Evolutionary conservation across 306 rosid genomes (phyloP).

Genomic region (Erythrophleum fordii): DNA sequence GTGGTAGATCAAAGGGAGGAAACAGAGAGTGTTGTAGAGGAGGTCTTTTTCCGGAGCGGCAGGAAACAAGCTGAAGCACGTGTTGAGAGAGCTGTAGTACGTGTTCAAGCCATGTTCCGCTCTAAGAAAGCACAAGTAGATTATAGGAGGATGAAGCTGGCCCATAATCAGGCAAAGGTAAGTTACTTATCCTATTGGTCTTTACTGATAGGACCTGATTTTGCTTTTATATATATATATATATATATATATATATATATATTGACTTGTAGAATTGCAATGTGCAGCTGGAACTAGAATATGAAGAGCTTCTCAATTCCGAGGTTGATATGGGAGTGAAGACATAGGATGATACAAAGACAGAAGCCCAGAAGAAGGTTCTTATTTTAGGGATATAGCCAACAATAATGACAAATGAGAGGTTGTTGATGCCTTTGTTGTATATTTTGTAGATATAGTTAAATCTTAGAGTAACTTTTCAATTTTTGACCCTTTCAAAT

Average conservation of each 20-base stretch:
- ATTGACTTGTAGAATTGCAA: conserved; percentile 35
- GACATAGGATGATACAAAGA: conserved; percentile 28
- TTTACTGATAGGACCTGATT: conserved; percentile 22
- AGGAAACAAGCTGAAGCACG: conserved; percentile 90
- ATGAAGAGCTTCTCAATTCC: conserved; percentile 59
- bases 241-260: not conserved
- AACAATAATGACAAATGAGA: conserved; percentile 18
- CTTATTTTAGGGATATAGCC: conserved; percentile 8
- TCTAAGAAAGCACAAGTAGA: conserved; percentile 92
- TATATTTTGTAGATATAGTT: conserved; percentile 60
- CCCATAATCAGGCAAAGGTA: conserved; percentile 75
- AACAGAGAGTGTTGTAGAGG: conserved; percentile 57
- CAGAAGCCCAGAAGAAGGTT: conserved; percentile 17
- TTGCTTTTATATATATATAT: not conserved
- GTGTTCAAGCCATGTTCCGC: conserved; percentile 92
- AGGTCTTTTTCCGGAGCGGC: conserved; percentile 75
- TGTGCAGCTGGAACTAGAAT: conserved; percentile 83
- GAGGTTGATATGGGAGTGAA: conserved; percentile 56
- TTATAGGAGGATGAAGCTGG: conserved; percentile 84
- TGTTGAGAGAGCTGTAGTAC: conserved; percentile 70
- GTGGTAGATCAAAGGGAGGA: conserved; percentile 46
- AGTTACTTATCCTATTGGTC: conserved; percentile 12
- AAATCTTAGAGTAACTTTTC: conserved; percentile 40
- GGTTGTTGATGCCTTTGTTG: conserved; percentile 32
- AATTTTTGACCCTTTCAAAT: conserved; percentile 40